These are phyloP conservation scores for Cichorium intybus DNA, from an alignment of 140 eudicot species.

Conservation along the genomic window DNA sequence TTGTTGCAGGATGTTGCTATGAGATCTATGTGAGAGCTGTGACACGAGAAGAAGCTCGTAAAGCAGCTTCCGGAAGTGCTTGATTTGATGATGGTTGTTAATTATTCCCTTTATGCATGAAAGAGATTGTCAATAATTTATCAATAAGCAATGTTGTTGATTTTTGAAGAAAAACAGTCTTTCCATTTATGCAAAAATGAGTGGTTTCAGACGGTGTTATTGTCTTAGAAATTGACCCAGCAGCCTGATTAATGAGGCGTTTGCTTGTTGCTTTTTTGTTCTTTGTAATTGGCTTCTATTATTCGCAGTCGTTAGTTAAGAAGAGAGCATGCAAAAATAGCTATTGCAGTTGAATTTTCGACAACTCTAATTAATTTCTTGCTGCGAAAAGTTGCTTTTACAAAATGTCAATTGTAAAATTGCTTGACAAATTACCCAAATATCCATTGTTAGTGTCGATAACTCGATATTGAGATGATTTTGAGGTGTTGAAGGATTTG, in stretches of 20 bases:
- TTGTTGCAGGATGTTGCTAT: conserved; percentile 74
- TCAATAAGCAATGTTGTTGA: conserved; percentile 8
- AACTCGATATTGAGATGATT: too few species aligned
- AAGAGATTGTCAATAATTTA: conserved; percentile 29
- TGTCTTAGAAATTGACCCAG: conserved; percentile 12
- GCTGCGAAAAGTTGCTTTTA: too few species aligned
- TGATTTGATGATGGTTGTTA: conserved; percentile 13
- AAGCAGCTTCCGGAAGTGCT: conserved; percentile 28
- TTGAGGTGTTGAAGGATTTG: too few species aligned
- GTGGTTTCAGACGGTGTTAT: conserved; percentile 6
- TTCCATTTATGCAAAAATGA: conserved; percentile 13
- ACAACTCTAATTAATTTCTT: too few species aligned
- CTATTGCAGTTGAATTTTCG: too few species aligned
- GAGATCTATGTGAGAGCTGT: conserved; percentile 74
- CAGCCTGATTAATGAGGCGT: conserved; percentile 4
- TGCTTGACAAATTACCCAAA: too few species aligned
- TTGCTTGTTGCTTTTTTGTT: not conserved
- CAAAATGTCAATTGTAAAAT: too few species aligned
- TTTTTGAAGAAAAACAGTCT: conserved; percentile 6
- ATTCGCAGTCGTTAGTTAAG: not conserved
- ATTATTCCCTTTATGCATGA: not conserved
- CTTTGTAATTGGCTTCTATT: not conserved
- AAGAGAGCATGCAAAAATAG: too few species aligned
- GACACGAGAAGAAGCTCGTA: conserved; percentile 69
- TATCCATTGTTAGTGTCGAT: too few species aligned